phyloP scores from a whole-genome alignment of 1,139 yeast genomes.

The Suhomyces wounanorum region DNA sequence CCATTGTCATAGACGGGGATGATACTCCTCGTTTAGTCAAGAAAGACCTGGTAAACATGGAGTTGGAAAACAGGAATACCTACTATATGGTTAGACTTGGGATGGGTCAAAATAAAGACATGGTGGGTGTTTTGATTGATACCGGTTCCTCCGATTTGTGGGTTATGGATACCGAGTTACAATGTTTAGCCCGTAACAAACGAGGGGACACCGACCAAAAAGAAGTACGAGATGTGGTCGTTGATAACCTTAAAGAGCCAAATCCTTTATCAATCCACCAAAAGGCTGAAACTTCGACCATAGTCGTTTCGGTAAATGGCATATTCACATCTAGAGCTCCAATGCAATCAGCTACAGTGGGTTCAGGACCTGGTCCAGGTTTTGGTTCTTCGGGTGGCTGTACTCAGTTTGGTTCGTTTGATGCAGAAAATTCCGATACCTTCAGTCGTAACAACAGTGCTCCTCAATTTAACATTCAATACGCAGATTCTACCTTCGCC shows the following conservation, averaged over 20 bases:
- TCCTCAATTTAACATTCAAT: slow-evolving; percentile 44
- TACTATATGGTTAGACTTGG: slow-evolving; percentile 50
- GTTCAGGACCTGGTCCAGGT: neutral
- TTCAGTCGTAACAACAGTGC: slow-evolving; percentile 38
- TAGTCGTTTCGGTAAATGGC: neutral
- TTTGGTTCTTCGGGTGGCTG: slow-evolving; percentile 17
- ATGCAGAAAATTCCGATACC: slow-evolving; percentile 34
- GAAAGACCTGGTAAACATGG: slow-evolving; percentile 43
- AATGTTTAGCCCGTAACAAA: slow-evolving; percentile 19
- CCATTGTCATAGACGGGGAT: neutral
- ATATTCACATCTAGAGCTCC: neutral
- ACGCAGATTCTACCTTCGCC: slow-evolving; percentile 67
- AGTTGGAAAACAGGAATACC: slow-evolving; percentile 43
- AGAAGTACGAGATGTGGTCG: neutral
- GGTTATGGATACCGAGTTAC: slow-evolving; percentile 41
- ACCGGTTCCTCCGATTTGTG: slow-evolving; percentile 53
- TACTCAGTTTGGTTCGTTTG: slow-evolving; percentile 43
- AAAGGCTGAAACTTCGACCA: neutral
- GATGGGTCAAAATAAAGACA: slow-evolving; percentile 36
- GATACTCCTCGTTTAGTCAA: slow-evolving; percentile 23
- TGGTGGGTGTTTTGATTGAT: slow-evolving; percentile 40
- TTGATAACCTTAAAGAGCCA: neutral
- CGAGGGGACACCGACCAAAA: slow-evolving; percentile 1
- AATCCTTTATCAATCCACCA: neutral
- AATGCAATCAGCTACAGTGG: neutral